Percentiles rank a stretch among this genome's conserved stretches.
Evolutionary conservation across 2,329 filamentous ascomycete species (phyloP).

Genomic region (Talaromyces rugulosus): DNA sequence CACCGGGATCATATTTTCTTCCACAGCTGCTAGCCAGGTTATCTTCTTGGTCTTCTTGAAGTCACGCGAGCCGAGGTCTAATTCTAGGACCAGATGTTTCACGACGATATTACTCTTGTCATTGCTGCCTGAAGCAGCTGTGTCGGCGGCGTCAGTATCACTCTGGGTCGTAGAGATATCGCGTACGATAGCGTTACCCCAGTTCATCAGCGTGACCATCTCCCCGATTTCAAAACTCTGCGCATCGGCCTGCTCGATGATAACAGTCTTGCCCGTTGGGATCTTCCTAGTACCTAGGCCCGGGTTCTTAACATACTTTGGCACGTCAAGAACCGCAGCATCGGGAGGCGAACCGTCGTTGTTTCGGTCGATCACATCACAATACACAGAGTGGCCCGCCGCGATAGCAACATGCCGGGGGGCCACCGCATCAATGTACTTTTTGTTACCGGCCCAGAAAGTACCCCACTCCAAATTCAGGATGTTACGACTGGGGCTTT

Average conservation of each 20-base stretch:
- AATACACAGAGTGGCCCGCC: slow-evolving; percentile 66
- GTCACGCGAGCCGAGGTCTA: not conserved
- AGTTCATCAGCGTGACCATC: slow-evolving; percentile 94
- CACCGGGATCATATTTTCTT: slow-evolving; percentile 69
- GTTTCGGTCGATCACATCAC: slow-evolving; percentile 58
- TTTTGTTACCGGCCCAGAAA: slow-evolving; percentile 63
- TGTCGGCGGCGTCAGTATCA: too few relatives aligned
- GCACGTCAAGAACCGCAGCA: not conserved
- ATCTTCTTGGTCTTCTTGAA: slow-evolving; percentile 84
- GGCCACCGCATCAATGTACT: slow-evolving; percentile 72
- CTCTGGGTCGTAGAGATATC: slow-evolving; percentile 43
- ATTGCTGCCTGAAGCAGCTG: too few relatives aligned
- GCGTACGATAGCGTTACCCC: slow-evolving; percentile 62
- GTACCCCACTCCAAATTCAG: slow-evolving; percentile 47
- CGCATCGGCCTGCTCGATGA: slow-evolving; percentile 83
- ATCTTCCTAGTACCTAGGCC: not conserved
- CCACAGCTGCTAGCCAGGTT: slow-evolving; percentile 76
- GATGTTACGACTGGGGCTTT: slow-evolving; percentile 46
- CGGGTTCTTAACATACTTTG: not conserved
- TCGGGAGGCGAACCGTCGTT: not conserved
- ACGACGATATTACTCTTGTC: not conserved
- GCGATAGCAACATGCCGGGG: slow-evolving; percentile 70
- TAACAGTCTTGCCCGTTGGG: slow-evolving; percentile 51
- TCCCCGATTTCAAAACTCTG: slow-evolving; percentile 76
- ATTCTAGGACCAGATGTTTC: not conserved